A percentile compares a stretch with the other conserved stretches of the same genome.
Evolutionary conservation across 805 yeast genomes (phyloP).

Genomic region (Spencermartinsiella europaea): DNA sequence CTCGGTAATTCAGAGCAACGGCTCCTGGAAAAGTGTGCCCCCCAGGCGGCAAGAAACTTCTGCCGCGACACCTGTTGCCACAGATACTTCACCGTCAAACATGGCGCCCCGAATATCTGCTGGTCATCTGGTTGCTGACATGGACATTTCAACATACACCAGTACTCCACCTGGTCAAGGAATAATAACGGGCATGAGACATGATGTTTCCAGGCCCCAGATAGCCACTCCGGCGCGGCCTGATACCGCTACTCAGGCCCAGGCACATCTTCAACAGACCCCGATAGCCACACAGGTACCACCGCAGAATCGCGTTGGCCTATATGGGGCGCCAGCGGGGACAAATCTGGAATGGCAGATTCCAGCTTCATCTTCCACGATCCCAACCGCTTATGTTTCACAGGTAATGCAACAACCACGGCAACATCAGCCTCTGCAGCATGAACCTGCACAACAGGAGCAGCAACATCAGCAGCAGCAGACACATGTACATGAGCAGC

Average conservation of each 20-base stretch:
- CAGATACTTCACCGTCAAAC: neutral
- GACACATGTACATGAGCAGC: neutral
- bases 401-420: constrained; percentile 1
- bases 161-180: neutral
- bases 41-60: too few relatives aligned
- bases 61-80: constrained; percentile 5
- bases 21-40: too few relatives aligned
- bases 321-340: too few relatives aligned
- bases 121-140: neutral
- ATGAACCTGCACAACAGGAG: neutral
- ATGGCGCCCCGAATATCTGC: neutral
- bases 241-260: too few relatives aligned
- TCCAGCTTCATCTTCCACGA: neutral
- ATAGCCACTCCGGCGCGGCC: too few relatives aligned
- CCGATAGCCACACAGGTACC: too few relatives aligned
- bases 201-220: too few relatives aligned
- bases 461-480: constrained; percentile 1
- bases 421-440: neutral
- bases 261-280: too few relatives aligned
- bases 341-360: neutral
- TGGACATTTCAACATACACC: neutral
- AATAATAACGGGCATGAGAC: too few relatives aligned
- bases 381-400: neutral
- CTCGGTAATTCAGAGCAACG: too few relatives aligned
- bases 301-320: too few relatives aligned